Conservation (phyloP, 306 rosid species). For the Corylus americana region DNA sequence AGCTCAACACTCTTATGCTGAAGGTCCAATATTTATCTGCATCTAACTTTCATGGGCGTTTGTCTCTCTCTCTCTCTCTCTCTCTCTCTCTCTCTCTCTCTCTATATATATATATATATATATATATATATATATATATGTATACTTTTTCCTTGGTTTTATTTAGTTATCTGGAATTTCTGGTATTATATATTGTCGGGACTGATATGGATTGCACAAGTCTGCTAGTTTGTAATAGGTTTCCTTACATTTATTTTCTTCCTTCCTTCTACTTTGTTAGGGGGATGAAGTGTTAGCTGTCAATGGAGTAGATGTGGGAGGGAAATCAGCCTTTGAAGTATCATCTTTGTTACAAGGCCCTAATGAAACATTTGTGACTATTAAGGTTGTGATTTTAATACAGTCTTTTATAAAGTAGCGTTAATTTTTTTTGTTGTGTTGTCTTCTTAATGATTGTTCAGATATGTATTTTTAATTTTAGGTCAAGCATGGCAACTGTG, state of each 20-base stretch:
- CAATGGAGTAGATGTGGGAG: slow-evolving; percentile 69
- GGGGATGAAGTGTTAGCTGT: slow-evolving; percentile 94
- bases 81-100: too few relatives aligned
- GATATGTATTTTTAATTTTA: slow-evolving; percentile 34
- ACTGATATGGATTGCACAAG: neutral
- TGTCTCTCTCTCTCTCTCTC: neutral
- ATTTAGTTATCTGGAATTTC: neutral
- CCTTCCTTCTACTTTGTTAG: slow-evolving; percentile 32
- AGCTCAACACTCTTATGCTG: neutral
- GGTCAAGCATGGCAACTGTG: slow-evolving; percentile 95
- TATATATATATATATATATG: neutral
- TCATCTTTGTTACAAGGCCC: slow-evolving; percentile 90
- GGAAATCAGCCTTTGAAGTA: slow-evolving; percentile 91
- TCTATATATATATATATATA: neutral
- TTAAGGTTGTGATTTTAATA: slow-evolving; percentile 66
- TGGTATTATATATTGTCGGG: neutral
- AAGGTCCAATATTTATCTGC: neutral
- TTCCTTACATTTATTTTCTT: slow-evolving; percentile 12
- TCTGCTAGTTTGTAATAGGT: neutral
- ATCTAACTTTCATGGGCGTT: neutral
- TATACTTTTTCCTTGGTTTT: neutral
- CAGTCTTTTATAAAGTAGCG: slow-evolving; percentile 23
- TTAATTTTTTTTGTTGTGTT: slow-evolving; percentile 31
- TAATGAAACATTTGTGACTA: slow-evolving; percentile 76
- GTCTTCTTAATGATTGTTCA: slow-evolving; percentile 31